Conservation (phyloP, 768 basidiomycete species). For the Lactarius hengduanensis region DNA sequence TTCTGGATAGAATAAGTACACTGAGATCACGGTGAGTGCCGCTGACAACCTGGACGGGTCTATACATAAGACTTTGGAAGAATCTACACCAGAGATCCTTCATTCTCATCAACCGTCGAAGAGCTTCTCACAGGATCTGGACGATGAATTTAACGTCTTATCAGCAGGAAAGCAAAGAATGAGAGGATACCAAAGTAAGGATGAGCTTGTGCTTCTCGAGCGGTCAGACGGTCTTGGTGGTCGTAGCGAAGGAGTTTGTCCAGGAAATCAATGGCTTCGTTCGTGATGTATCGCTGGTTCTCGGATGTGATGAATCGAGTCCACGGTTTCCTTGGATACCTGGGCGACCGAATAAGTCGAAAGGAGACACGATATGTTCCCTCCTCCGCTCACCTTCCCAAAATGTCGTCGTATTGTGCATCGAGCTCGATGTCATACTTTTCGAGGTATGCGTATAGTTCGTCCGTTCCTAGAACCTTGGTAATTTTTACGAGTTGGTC, state of each 20-base stretch:
- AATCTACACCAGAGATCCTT: slow-evolving; percentile 45
- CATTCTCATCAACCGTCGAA: slow-evolving; percentile 58
- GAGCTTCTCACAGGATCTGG: slow-evolving; percentile 68
- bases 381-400: slow-evolving; percentile 61
- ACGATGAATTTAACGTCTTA: slow-evolving; percentile 28
- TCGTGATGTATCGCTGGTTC: slow-evolving; percentile 94
- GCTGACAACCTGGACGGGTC: slow-evolving; percentile 20
- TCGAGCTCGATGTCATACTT: slow-evolving; percentile 96
- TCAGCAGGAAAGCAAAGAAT: slow-evolving; percentile 23
- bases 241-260: slow-evolving; percentile 96
- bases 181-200: slow-evolving; percentile 78
- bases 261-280: slow-evolving; percentile 94
- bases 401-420: slow-evolving; percentile 92
- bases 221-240: slow-evolving; percentile 94
- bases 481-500: slow-evolving; percentile 98
- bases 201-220: slow-evolving; percentile 87
- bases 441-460: slow-evolving; percentile 87
- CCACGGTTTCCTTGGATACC: slow-evolving; percentile 95
- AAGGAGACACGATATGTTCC: slow-evolving; percentile 15
- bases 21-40: slow-evolving; percentile 25
- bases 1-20: slow-evolving; percentile 28
- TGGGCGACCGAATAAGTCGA: slow-evolving; percentile 33
- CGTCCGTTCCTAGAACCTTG: slow-evolving; percentile 96
- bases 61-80: slow-evolving; percentile 20
- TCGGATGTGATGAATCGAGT: slow-evolving; percentile 92